Evolutionary conservation across 352 stramenopile genomes (phyloP).

Genomic region (Elongisporangium anandrum): DNA sequence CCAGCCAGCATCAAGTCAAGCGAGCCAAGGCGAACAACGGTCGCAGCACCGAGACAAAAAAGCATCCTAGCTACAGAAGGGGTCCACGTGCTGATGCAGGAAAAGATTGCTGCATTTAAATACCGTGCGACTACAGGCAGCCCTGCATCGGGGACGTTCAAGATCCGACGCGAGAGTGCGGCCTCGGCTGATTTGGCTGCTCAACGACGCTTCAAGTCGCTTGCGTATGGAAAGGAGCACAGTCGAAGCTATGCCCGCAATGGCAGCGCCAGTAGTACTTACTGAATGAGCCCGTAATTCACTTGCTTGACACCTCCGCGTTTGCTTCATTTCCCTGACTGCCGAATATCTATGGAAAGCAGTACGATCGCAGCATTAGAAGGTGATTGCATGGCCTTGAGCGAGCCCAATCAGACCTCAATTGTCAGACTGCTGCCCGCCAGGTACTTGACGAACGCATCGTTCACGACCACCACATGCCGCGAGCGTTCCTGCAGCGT

Average conservation of each 20-base stretch:
- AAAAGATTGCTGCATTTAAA: constrained; percentile 37
- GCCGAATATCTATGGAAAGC: background rate
- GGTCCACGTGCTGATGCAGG: constrained; percentile 45
- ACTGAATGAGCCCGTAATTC: background rate
- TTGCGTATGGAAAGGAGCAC: constrained; percentile 12
- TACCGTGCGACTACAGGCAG: constrained; percentile 23
- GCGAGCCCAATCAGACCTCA: constrained; percentile 20
- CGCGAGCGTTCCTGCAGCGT: constrained; percentile 9
- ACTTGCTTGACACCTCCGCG: background rate
- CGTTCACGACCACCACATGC: constrained; percentile 46
- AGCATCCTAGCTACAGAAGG: constrained; percentile 51
- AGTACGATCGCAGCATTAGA: too few relatives aligned
- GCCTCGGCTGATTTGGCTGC: constrained; percentile 21
- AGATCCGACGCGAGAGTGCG: constrained; percentile 32
- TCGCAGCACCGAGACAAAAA: background rate
- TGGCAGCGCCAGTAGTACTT: background rate
- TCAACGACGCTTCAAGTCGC: constrained; percentile 20
- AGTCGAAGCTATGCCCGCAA: background rate
- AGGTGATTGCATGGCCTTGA: background rate
- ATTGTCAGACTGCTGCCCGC: constrained; percentile 33
- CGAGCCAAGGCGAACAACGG: background rate
- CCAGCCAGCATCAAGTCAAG: background rate
- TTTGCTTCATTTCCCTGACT: background rate
- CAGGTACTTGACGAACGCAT: constrained; percentile 48
- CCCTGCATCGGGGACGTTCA: constrained; percentile 21